Conservation (phyloP, 139 green algal genomes). For the Chlorella sorokiniana region DNA sequence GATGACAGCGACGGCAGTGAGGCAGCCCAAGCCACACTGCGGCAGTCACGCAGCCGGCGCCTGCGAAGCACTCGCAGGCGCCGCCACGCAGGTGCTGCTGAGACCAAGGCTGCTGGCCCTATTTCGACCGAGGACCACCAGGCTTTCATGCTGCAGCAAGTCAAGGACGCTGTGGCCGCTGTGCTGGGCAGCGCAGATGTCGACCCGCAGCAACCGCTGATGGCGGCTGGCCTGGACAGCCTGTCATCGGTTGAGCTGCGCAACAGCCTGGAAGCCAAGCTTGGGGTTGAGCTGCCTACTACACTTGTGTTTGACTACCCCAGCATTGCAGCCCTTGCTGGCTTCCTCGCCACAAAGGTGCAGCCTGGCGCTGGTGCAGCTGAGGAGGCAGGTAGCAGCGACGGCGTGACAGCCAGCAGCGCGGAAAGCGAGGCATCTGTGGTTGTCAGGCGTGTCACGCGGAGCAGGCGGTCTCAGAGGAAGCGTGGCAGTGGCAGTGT, state of each 20-base stretch:
- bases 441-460: neutral
- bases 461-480: neutral
- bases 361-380: neutral
- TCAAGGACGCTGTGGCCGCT: conserved; percentile 34
- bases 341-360: conserved; percentile 20
- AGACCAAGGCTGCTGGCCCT: neutral
- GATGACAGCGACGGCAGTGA: neutral
- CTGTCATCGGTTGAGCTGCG: conserved; percentile 53
- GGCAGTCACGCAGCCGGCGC: neutral
- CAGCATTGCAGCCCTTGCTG: conserved; percentile 47
- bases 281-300: conserved; percentile 46
- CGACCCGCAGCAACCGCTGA: conserved; percentile 67
- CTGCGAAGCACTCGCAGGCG: neutral
- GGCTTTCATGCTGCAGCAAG: conserved; percentile 24
- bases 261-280: conserved; percentile 32
- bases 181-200: conserved; percentile 40
- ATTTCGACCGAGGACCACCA: neutral
- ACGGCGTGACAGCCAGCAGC: neutral
- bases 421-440: neutral
- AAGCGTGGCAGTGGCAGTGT: neutral
- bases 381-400: neutral
- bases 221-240: conserved; percentile 81
- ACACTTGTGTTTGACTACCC: conserved; percentile 66
- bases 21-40: too few relatives aligned
- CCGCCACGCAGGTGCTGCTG: neutral